Conservation (phyloP, 257 asterid species). For the Thymus mandschuricus region DNA sequence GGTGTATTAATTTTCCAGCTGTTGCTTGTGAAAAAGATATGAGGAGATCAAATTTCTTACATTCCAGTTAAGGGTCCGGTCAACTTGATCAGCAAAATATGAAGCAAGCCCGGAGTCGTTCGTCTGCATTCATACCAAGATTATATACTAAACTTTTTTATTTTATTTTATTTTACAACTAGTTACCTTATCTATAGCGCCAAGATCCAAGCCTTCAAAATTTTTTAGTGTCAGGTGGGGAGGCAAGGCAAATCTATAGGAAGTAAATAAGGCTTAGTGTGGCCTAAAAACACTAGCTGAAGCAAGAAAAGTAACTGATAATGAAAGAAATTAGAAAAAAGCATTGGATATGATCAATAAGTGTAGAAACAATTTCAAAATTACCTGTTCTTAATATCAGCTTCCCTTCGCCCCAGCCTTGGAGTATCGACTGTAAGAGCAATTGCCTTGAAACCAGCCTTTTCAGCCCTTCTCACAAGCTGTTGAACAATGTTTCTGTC, state of each 20-base stretch:
- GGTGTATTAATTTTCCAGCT: background rate
- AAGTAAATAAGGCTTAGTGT: constrained; percentile 18
- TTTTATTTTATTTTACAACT: background rate
- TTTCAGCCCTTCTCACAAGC: constrained; percentile 78
- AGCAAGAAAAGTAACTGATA: background rate
- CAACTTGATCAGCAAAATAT: constrained; percentile 64
- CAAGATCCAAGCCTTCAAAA: constrained; percentile 66
- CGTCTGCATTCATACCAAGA: constrained; percentile 44
- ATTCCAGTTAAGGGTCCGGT: constrained; percentile 80
- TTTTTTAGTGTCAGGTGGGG: constrained; percentile 70
- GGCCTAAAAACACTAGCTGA: background rate
- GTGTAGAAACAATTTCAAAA: background rate
- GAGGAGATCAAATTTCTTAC: constrained; percentile 35
- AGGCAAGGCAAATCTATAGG: constrained; percentile 69
- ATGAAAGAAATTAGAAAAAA: background rate
- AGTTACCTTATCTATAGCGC: constrained; percentile 59
- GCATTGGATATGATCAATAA: background rate
- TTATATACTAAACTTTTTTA: background rate
- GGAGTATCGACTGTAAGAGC: constrained; percentile 88
- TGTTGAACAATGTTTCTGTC: constrained; percentile 66
- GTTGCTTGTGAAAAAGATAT: constrained; percentile 14
- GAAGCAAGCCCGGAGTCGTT: constrained; percentile 82
- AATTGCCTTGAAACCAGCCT: constrained; percentile 82
- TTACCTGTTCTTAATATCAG: constrained; percentile 89
- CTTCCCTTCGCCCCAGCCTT: constrained; percentile 86